Conservation (phyloP, 257 asterid genomes). For the Solanum sitiens region DNA sequence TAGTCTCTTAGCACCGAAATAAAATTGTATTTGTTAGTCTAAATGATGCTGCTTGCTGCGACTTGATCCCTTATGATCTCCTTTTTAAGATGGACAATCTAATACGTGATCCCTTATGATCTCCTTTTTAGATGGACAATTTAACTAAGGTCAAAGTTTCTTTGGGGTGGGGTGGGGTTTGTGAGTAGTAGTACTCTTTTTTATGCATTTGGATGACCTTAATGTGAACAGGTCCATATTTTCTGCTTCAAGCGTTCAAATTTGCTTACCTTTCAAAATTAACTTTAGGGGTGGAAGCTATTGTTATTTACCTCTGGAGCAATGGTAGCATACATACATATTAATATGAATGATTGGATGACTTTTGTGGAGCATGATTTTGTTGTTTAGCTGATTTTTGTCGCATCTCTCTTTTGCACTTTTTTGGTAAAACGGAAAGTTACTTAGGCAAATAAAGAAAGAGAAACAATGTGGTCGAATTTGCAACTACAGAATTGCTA, state of each 20-base stretch:
- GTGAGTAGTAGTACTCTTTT: not conserved
- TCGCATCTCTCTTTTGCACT: not conserved
- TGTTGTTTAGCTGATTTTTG: not conserved
- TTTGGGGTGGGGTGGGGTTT: not conserved
- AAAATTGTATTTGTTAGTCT: not conserved
- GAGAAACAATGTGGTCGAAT: not conserved
- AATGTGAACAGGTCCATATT: not conserved
- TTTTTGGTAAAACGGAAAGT: not conserved
- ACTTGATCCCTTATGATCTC: not conserved
- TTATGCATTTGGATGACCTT: not conserved
- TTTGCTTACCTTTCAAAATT: not conserved
- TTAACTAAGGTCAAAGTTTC: not conserved
- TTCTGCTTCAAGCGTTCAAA: not conserved
- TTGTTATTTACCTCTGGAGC: not conserved
- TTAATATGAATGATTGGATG: not conserved
- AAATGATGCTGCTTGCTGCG: not conserved
- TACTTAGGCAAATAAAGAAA: not conserved
- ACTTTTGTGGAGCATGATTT: not conserved
- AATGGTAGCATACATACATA: not conserved
- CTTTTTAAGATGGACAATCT: not conserved
- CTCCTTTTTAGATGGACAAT: not conserved
- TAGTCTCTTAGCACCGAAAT: not conserved
- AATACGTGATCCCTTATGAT: not conserved
- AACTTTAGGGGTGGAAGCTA: not conserved
- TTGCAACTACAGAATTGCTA: not conserved